Evolutionary conservation across 495 filamentous ascomycete species (phyloP).

Genomic region (Xylaria intraflava): DNA sequence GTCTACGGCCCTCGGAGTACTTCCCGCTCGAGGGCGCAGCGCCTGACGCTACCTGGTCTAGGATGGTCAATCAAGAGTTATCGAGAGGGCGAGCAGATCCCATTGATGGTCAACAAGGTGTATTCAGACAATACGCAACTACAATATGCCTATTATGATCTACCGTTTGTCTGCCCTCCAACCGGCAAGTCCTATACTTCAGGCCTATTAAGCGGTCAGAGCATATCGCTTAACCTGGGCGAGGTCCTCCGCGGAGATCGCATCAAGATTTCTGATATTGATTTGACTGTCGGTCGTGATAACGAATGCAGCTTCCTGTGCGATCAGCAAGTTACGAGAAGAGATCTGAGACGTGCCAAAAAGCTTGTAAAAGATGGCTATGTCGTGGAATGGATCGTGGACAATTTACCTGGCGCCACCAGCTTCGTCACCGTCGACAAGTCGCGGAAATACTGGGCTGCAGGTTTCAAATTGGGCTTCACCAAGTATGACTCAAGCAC

Average conservation of each 20-base stretch:
- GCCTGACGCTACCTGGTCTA: constrained; percentile 24
- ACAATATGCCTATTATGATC: constrained; percentile 89
- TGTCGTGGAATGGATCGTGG: constrained; percentile 92
- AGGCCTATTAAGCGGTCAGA: constrained; percentile 71
- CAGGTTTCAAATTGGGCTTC: constrained; percentile 90
- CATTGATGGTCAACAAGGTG: constrained; percentile 90
- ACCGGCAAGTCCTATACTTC: constrained; percentile 61
- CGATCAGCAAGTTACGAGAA: constrained; percentile 55
- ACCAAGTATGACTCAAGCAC: constrained; percentile 57
- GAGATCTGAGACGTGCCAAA: constrained; percentile 62
- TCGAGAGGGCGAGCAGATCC: constrained; percentile 69
- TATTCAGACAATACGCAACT: constrained; percentile 89
- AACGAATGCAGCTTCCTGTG: constrained; percentile 72
- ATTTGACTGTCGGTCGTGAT: constrained; percentile 75
- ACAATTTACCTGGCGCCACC: constrained; percentile 89
- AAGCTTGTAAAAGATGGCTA: constrained; percentile 77
- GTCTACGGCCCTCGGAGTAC: background rate
- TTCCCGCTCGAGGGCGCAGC: background rate
- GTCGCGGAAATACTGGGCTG: constrained; percentile 82
- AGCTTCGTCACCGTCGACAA: constrained; percentile 90
- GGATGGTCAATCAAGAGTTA: constrained; percentile 79
- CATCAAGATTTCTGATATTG: constrained; percentile 84
- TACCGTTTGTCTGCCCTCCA: constrained; percentile 85
- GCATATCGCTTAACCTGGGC: constrained; percentile 82
- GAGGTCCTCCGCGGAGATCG: constrained; percentile 89